Conservation (phyloP, 331 rosid species). For the Quercus phellos region DNA sequence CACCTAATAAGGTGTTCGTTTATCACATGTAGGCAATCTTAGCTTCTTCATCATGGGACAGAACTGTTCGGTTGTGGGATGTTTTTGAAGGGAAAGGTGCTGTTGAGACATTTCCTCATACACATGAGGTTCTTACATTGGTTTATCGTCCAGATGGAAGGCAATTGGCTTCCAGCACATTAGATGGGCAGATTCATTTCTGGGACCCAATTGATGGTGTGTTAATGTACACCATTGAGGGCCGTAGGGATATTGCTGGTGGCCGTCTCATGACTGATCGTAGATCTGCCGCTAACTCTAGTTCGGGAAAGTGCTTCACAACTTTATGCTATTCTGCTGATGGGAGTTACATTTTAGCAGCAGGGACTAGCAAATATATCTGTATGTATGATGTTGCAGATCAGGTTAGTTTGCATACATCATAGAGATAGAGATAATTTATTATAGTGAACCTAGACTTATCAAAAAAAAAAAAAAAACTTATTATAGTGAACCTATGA, state of each 20-base stretch:
- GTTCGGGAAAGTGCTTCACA: conserved; percentile 83
- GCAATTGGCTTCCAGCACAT: conserved; percentile 93
- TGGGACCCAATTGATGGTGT: conserved; percentile 94
- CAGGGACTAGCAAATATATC: conserved; percentile 80
- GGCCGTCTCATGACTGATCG: conserved; percentile 94
- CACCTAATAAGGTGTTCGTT: not conserved
- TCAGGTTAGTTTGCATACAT: conserved; percentile 60
- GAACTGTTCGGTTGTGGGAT: conserved; percentile 90
- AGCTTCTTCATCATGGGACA: conserved; percentile 97
- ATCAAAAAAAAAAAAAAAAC: too few relatives aligned
- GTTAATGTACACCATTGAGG: conserved; percentile 83
- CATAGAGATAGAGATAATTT: not conserved
- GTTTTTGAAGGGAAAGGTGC: conserved; percentile 87
- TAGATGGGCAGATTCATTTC: conserved; percentile 94
- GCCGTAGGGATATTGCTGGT: conserved; percentile 87
- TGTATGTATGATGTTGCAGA: conserved; percentile 95
- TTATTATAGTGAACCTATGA: not conserved
- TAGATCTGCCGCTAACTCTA: conserved; percentile 75
- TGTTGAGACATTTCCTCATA: conserved; percentile 79
- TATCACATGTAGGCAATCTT: conserved; percentile 57
- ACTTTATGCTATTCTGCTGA: conserved; percentile 90
- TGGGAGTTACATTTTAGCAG: conserved; percentile 83
- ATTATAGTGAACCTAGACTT: not conserved
- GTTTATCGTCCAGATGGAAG: conserved; percentile 94
- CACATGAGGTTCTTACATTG: conserved; percentile 84